phyloP scores from a whole-genome alignment of 768 basidiomycete genomes.

The Amanita polypyramis region DNA sequence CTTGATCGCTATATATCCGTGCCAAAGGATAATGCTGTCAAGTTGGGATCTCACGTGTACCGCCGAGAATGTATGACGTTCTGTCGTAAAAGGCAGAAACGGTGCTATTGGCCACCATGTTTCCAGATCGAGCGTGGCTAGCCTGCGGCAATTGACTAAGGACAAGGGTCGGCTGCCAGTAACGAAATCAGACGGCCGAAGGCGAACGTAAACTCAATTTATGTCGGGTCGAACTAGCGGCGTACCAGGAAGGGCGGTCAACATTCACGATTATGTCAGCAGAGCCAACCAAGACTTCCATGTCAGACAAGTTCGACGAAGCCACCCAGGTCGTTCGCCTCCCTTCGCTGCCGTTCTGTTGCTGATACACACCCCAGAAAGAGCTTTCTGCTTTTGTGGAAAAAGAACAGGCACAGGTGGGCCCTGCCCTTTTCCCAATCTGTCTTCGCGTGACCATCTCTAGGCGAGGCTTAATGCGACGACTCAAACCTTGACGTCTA shows the following conservation, averaged over 20 bases:
- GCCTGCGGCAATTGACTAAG: not conserved
- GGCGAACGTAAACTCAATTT: not conserved
- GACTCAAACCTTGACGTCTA: slow-evolving; percentile 70
- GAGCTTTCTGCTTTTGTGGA: slow-evolving; percentile 76
- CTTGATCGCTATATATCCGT: slow-evolving; percentile 7
- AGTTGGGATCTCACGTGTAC: slow-evolving; percentile 27
- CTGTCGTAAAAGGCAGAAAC: slow-evolving; percentile 8
- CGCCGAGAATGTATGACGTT: slow-evolving; percentile 16
- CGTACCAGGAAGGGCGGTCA: not conserved
- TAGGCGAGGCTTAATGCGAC: slow-evolving; percentile 47
- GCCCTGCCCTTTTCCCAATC: slow-evolving; percentile 5
- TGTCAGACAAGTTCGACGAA: slow-evolving; percentile 63
- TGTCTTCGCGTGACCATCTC: slow-evolving; percentile 8
- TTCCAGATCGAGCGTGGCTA: not conserved
- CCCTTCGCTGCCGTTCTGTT: not conserved
- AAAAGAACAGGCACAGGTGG: slow-evolving; percentile 72
- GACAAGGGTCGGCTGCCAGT: not conserved
- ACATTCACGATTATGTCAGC: slow-evolving; percentile 6
- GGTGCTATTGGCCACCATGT: not conserved
- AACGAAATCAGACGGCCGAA: not conserved
- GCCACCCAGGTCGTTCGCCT: slow-evolving; percentile 49
- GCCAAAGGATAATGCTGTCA: slow-evolving; percentile 17
- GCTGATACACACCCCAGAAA: slow-evolving; percentile 38
- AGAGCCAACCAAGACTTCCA: slow-evolving; percentile 19
- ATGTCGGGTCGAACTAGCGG: not conserved